These are phyloP conservation scores for Nakaseomyces glabratus DNA, from an alignment of 1,139 yeast species.

Conservation along the genomic window DNA sequence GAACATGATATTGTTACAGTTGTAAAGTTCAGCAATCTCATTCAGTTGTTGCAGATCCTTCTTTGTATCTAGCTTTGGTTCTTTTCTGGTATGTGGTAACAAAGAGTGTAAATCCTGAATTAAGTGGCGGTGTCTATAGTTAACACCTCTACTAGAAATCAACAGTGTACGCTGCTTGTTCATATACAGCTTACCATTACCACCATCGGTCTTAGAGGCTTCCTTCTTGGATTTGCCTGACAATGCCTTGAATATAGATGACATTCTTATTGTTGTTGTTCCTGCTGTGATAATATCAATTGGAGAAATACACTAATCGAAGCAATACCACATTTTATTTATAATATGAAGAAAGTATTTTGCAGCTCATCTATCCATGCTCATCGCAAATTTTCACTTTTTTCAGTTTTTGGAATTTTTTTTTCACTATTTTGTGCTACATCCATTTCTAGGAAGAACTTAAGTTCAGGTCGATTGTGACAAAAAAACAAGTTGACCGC, in stretches of 20 bases:
- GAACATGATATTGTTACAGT: constrained; percentile 89
- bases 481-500: too few relatives aligned
- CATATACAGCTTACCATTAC: constrained; percentile 31
- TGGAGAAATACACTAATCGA: too few relatives aligned
- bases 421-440: too few relatives aligned
- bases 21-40: constrained; percentile 93
- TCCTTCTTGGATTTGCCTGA: constrained; percentile 30
- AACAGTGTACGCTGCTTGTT: constrained; percentile 77
- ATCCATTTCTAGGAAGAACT: too few relatives aligned
- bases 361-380: too few relatives aligned
- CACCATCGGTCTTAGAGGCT: constrained; percentile 32
- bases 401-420: not conserved
- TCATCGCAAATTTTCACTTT: constrained; percentile 5
- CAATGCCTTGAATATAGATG: constrained; percentile 39
- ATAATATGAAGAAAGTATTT: not conserved
- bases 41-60: constrained; percentile 81
- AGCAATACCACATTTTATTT: not conserved
- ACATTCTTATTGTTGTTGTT: constrained; percentile 30
- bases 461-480: too few relatives aligned
- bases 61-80: constrained; percentile 91
- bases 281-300: too few relatives aligned
- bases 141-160: constrained; percentile 90
- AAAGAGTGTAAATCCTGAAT: constrained; percentile 70
- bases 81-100: constrained; percentile 93
- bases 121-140: constrained; percentile 89